Evolutionary conservation across 2,329 filamentous ascomycete genomes (phyloP).

Genomic region (Didymella glomerata): DNA sequence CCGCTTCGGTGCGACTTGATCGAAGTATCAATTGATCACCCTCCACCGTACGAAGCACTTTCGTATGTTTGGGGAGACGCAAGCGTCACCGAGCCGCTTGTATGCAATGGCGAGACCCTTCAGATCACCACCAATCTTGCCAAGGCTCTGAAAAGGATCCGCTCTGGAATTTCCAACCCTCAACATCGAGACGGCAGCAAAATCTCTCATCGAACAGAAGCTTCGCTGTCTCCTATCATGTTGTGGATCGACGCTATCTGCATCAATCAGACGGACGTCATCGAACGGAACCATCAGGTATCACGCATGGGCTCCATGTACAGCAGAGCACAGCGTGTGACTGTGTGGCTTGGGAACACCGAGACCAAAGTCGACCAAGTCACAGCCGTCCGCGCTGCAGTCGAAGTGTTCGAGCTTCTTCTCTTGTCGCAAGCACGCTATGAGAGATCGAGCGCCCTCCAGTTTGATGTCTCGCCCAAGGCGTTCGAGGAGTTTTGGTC

Average conservation of each 20-base stretch:
- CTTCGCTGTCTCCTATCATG: background rate
- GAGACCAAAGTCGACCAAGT: background rate
- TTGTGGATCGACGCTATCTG: background rate
- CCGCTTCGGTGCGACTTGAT: background rate
- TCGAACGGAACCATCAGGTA: background rate
- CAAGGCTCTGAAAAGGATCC: background rate
- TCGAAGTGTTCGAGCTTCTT: background rate
- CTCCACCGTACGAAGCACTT: background rate
- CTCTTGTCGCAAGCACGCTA: no score
- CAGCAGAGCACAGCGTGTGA: background rate
- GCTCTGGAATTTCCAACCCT: background rate
- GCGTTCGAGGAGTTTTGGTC: background rate
- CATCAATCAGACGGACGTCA: background rate
- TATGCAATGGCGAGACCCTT: background rate
- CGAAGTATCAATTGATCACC: background rate
- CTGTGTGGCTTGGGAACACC: background rate
- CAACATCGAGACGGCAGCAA: no score
- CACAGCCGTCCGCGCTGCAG: no score
- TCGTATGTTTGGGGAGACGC: background rate
- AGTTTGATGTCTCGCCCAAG: no score
- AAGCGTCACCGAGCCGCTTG: background rate
- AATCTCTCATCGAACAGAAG: no score
- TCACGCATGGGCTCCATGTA: background rate
- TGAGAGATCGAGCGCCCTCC: no score
- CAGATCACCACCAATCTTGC: background rate